These are phyloP conservation scores for Udeniomyces megalosporus DNA, from an alignment of 768 basidiomycete species.

Conservation along the genomic window DNA sequence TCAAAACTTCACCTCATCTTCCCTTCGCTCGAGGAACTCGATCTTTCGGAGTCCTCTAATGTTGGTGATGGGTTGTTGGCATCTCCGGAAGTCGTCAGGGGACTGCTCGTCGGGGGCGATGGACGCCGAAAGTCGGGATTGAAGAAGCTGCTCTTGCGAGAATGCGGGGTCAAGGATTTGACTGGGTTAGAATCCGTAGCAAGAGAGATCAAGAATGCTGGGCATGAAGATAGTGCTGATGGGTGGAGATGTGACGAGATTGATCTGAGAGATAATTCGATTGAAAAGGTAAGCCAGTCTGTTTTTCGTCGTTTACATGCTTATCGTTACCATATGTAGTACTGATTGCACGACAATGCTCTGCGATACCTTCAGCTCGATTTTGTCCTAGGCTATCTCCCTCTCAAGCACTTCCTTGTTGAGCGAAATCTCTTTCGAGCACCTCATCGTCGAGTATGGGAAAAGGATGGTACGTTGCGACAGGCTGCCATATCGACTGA, in stretches of 20 bases:
- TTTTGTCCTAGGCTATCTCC: conserved; percentile 16
- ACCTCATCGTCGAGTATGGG: conserved; percentile 17
- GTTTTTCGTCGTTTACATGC: background rate
- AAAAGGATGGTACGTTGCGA: conserved; percentile 16
- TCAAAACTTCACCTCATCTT: background rate
- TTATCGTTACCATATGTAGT: background rate
- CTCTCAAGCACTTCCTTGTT: conserved; percentile 15
- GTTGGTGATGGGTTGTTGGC: background rate
- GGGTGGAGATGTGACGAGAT: conserved; percentile 12
- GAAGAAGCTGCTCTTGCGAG: conserved; percentile 1
- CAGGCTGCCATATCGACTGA: background rate
- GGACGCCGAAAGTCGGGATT: background rate
- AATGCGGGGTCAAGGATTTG: background rate
- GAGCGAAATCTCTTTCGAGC: conserved; percentile 19
- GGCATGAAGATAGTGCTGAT: background rate
- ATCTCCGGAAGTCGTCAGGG: background rate
- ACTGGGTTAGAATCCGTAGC: conserved; percentile 1
- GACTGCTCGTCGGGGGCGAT: background rate
- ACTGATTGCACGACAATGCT: background rate
- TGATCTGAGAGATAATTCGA: conserved; percentile 5
- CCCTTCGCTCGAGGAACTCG: background rate
- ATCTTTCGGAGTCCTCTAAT: background rate
- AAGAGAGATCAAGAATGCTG: background rate
- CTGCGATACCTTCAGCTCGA: conserved; percentile 3
- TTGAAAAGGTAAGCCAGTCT: conserved; percentile 7